Evolutionary conservation across 2,329 filamentous ascomycete genomes (phyloP), one percentile per base, ranked within the genome.

Genomic region (Zymoseptoria crescenta): DNA sequence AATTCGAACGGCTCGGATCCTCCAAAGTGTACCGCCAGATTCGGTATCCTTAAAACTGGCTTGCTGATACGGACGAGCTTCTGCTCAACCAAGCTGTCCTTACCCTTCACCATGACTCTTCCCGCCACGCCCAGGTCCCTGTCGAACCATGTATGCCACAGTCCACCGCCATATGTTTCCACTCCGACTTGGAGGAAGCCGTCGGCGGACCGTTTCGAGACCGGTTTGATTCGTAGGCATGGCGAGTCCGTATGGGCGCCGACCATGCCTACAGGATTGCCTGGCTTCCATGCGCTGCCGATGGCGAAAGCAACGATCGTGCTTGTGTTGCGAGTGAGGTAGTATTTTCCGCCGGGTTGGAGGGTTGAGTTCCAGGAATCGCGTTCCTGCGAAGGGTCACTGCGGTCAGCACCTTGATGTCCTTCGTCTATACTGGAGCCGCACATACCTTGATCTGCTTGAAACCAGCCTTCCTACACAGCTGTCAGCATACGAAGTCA

Each of bases 71-170:
- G 94, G 76, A 97, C 84, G 58, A 99, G 82, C 75, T 87, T 92
- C 76, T 91, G 88, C 62, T 86, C 83, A 64, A 96, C 89, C 64
- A 83, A 86, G 55, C 88, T 89, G 59, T 88, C 82, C 52, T 81
- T 82, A 59, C 35, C 35, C 59, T 69, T 86, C 58, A 94, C 89
- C 79, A 97, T 87, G 13, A 89, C 89, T 60, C 94, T 83, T 8
- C 94, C 94, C 30, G 94, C 94, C 56, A 97, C 85, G 68, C 89
- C 88, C 62, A 99, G 79, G 73, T 99, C 94, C 55, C 94, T 87
- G 74, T 99, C 94, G 72, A 99, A 99, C 94, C 85, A 99, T 52
- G 90, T 96, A 75, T 96, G 92, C 93, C 93, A 97, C 70, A 97
- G 87, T 58, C 94, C 94, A 62, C 94, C 94, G 56, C 94, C 94